phyloP scores from a whole-genome alignment of 352 stramenopile genomes.

The Phytophthora sp. region DNA sequence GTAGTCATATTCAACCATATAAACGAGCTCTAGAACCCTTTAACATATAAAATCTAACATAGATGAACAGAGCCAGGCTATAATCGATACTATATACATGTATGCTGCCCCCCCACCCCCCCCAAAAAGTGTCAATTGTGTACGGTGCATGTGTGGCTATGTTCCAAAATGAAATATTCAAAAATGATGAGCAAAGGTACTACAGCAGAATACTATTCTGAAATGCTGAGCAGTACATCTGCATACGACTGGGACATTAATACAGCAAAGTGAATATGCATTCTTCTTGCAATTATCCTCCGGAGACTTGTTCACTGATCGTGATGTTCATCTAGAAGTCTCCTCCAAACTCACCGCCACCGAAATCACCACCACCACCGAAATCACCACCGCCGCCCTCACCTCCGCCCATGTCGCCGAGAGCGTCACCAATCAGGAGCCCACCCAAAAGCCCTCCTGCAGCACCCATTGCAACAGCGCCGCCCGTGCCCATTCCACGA shows the following conservation, averaged over 20 bases:
- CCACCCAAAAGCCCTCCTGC: constrained; percentile 48
- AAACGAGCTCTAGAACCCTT: no score
- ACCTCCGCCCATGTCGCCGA: constrained; percentile 43
- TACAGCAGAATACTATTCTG: no score
- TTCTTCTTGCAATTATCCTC: constrained; percentile 4
- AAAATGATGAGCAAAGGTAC: no score
- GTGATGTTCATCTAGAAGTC: constrained; percentile 38
- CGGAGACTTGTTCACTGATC: neutral
- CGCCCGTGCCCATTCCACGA: constrained; percentile 47
- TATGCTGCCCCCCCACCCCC: no score
- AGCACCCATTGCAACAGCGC: constrained; percentile 43
- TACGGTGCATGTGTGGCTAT: no score
- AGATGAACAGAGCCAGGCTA: no score
- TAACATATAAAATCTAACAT: no score
- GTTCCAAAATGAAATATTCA: no score
- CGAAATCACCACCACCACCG: constrained; percentile 33
- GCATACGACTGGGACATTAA: neutral
- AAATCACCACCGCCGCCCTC: constrained; percentile 38
- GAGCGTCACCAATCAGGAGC: constrained; percentile 44
- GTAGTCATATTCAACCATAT: no score
- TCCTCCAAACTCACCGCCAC: constrained; percentile 40
- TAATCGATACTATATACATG: no score
- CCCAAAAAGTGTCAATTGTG: no score
- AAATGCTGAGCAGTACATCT: no score
- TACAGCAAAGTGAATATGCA: neutral